Conservation (phyloP, 768 basidiomycete genomes). For the Hypsizygus marmoreus region DNA sequence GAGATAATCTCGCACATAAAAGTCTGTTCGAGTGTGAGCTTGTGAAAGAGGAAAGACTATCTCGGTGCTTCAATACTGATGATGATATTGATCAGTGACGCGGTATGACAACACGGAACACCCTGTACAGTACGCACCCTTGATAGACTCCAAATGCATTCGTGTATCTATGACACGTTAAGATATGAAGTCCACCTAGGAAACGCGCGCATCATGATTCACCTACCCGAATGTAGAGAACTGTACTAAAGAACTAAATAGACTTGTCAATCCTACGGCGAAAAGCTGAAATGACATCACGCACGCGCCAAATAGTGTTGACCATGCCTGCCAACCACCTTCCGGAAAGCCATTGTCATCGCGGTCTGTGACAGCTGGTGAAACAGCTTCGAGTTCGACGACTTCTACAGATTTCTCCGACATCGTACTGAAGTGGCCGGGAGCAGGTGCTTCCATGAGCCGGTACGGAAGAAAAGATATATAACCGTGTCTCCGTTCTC, state of each 20-base stretch:
- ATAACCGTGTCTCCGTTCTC: too few species aligned
- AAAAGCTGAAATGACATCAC: slow-evolving; percentile 4
- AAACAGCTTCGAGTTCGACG: background rate
- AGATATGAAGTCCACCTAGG: background rate
- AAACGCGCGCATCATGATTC: background rate
- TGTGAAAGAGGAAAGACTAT: background rate
- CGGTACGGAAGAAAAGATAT: too few species aligned
- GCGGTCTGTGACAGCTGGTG: background rate
- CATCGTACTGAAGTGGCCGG: background rate
- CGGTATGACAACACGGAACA: background rate
- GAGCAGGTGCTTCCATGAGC: too few species aligned
- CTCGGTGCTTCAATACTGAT: background rate
- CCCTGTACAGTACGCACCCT: slow-evolving; percentile 11
- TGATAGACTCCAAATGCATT: slow-evolving; percentile 22
- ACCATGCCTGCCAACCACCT: slow-evolving; percentile 19
- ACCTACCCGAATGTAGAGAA: slow-evolving; percentile 20
- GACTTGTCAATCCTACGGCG: background rate
- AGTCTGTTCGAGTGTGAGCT: slow-evolving; percentile 4
- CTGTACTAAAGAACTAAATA: slow-evolving; percentile 16
- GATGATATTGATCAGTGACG: too few species aligned
- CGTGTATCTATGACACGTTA: slow-evolving; percentile 16
- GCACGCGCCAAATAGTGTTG: slow-evolving; percentile 18
- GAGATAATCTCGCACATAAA: slow-evolving; percentile 24
- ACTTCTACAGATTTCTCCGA: background rate
- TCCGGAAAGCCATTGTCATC: slow-evolving; percentile 10